These are phyloP conservation scores for Talaromyces ruber DNA, from an alignment of 495 filamentous ascomycete species.

Conservation along the genomic window DNA sequence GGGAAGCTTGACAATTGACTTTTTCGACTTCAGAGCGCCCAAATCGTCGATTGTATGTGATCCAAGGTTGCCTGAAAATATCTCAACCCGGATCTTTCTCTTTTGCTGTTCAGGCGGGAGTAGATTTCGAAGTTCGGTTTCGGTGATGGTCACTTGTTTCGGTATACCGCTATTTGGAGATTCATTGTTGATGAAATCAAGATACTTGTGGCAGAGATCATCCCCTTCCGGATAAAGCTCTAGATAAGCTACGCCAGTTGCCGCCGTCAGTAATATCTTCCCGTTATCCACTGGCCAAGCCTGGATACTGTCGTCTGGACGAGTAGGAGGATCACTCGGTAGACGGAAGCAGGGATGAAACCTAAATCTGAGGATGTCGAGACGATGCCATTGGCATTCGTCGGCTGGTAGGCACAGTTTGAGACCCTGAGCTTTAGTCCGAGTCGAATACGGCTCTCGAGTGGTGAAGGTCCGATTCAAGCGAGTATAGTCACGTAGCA, in stretches of 20 bases:
- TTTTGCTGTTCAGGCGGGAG: conserved; percentile 65
- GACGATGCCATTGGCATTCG: conserved; percentile 81
- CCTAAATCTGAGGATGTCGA: conserved; percentile 81
- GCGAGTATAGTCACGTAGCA: conserved; percentile 77
- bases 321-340: conserved; percentile 60
- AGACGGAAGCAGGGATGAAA: conserved; percentile 86
- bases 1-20: conserved; percentile 62
- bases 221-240: conserved; percentile 75
- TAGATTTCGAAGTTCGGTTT: conserved; percentile 61
- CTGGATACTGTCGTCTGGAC: conserved; percentile 70
- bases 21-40: conserved; percentile 56
- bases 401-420: conserved; percentile 64
- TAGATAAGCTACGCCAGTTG: conserved; percentile 71
- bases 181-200: conserved; percentile 66
- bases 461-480: conserved; percentile 76
- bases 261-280: conserved; percentile 68
- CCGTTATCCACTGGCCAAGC: conserved; percentile 82
- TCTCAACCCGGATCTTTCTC: conserved; percentile 56
- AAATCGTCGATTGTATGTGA: conserved; percentile 68
- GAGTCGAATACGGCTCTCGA: conserved; percentile 72
- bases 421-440: conserved; percentile 69
- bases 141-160: conserved; percentile 62
- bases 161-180: conserved; percentile 50
- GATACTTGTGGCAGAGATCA: conserved; percentile 62
- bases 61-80: conserved; percentile 69